phyloP scores from a whole-genome alignment of 2,329 filamentous ascomycete genomes.

The Arthroderma sp. region DNA sequence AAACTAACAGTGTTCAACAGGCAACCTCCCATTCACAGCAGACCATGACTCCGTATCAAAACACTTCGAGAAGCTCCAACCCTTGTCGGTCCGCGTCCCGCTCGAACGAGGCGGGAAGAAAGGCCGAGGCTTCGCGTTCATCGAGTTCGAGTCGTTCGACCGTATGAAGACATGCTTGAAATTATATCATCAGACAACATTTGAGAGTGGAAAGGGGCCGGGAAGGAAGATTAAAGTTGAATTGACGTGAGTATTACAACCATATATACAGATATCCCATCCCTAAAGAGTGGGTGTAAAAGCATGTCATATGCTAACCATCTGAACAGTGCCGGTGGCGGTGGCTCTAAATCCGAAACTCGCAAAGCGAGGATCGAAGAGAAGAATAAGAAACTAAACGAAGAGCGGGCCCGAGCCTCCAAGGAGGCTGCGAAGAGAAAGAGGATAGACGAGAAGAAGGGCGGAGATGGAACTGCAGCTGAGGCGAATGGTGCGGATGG shows the following conservation, averaged over 20 bases:
- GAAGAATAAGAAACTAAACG: constrained; percentile 78
- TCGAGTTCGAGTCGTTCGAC: constrained; percentile 78
- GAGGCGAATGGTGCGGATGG: constrained; percentile 1
- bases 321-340: constrained; percentile 54
- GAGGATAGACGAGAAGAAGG: constrained; percentile 28
- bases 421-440: constrained; percentile 37
- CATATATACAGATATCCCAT: neutral
- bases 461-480: constrained; percentile 13
- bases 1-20: constrained; percentile 27
- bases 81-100: constrained; percentile 57
- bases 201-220: constrained; percentile 43
- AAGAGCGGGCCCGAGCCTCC: constrained; percentile 43
- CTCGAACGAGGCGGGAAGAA: constrained; percentile 51
- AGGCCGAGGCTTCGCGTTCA: constrained; percentile 67
- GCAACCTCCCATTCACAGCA: constrained; percentile 79
- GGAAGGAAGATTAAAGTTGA: constrained; percentile 82
- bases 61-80: constrained; percentile 68
- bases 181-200: constrained; percentile 75
- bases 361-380: constrained; percentile 64
- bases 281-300: neutral
- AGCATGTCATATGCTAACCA: constrained; percentile 3
- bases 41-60: constrained; percentile 54
- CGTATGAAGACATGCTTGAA: constrained; percentile 88
- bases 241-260: constrained; percentile 51
- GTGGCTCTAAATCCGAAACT: constrained; percentile 62